Evolutionary conservation across 345 rosid genomes (phyloP).

Genomic region (Toxicodendron radicans): DNA sequence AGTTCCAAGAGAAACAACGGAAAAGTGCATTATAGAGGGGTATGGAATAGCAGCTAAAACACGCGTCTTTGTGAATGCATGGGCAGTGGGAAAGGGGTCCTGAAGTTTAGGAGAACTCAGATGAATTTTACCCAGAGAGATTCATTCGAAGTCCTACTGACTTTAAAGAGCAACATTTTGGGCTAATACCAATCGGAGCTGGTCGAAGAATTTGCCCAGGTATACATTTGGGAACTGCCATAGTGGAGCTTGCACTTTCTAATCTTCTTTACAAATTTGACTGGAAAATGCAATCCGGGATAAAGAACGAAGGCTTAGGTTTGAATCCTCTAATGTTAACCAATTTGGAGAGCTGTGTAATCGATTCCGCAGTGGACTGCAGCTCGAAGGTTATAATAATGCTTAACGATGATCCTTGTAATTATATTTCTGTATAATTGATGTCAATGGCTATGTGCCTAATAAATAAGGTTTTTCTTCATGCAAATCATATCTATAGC

Average conservation of each 20-base stretch:
- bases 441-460: too few species aligned
- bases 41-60: background rate
- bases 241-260: conserved; percentile 22
- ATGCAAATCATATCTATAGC: too few species aligned
- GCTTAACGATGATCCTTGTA: too few species aligned
- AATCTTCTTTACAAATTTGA: conserved; percentile 24
- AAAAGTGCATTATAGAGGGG: background rate
- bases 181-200: conserved; percentile 26
- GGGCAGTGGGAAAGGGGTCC: conserved; percentile 34
- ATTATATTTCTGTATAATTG: too few species aligned
- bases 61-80: conserved; percentile 15
- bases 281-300: conserved; percentile 25
- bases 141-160: conserved; percentile 6
- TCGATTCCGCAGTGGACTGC: too few species aligned
- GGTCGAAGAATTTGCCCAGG: conserved; percentile 41
- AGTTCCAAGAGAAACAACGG: background rate
- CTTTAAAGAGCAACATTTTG: conserved; percentile 14
- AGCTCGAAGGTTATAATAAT: too few species aligned
- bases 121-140: conserved; percentile 8
- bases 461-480: too few species aligned
- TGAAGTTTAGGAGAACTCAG: background rate
- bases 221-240: background rate
- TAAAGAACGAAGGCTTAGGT: conserved; percentile 11
- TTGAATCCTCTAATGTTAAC: background rate
- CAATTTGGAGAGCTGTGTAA: too few species aligned